Percentiles rank a stretch among this genome's conserved stretches.
Evolutionary conservation across 495 filamentous ascomycete genomes (phyloP).

Genomic region (Trichoderma virens): DNA sequence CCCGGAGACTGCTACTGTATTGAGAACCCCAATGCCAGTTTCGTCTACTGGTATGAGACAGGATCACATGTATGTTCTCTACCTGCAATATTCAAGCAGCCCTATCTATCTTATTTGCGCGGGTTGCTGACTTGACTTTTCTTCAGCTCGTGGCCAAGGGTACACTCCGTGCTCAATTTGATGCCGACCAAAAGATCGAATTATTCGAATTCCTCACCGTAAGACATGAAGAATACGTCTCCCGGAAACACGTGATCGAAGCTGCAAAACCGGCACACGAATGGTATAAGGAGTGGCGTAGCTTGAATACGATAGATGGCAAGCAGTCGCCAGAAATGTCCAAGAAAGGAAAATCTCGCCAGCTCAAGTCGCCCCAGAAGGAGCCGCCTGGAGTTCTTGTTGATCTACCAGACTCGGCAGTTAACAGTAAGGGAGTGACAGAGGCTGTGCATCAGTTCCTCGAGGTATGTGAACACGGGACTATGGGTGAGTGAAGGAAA

Average conservation of each 20-base stretch:
- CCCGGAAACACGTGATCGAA: constrained; percentile 47
- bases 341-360: constrained; percentile 55
- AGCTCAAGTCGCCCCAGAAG: constrained; percentile 38
- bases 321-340: constrained; percentile 67
- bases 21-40: constrained; percentile 52
- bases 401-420: constrained; percentile 54
- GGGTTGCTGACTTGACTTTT: background rate
- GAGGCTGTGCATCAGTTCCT: constrained; percentile 57
- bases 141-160: constrained; percentile 56
- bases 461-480: constrained; percentile 42
- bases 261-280: constrained; percentile 44
- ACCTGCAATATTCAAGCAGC: too few species aligned
- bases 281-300: constrained; percentile 50
- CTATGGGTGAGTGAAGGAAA: background rate
- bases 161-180: constrained; percentile 56
- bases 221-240: constrained; percentile 61
- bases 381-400: constrained; percentile 43
- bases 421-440: constrained; percentile 55
- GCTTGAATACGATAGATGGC: constrained; percentile 45
- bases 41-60: constrained; percentile 67
- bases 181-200: constrained; percentile 62
- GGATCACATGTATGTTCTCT: constrained; percentile 53
- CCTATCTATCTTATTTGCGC: background rate
- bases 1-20: constrained; percentile 57
- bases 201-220: constrained; percentile 59